These are phyloP conservation scores for Fusarium torreyae DNA, from an alignment of 2,329 filamentous ascomycete species.

Conservation along the genomic window DNA sequence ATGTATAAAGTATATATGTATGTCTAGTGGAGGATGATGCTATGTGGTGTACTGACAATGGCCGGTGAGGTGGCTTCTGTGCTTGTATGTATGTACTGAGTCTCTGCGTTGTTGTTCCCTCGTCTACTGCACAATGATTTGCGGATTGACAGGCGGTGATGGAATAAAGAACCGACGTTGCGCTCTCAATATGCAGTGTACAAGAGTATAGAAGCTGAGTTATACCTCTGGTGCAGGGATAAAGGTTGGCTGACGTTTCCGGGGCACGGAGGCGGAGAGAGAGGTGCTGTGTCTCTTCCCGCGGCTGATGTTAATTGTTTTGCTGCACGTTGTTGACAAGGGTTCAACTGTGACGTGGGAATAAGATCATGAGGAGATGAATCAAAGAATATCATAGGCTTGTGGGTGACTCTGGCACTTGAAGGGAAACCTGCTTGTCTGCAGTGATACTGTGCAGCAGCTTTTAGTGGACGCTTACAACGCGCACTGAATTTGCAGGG, in stretches of 20 bases:
- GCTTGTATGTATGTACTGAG: constrained; percentile 17
- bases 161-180: constrained; percentile 22
- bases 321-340: constrained; percentile 22
- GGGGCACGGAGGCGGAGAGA: constrained; percentile 28
- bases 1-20: constrained; percentile 17
- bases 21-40: constrained; percentile 22
- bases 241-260: constrained; percentile 36
- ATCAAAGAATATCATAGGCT: constrained; percentile 23
- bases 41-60: constrained; percentile 17
- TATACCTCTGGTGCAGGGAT: constrained; percentile 38
- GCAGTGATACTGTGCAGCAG: constrained; percentile 23
- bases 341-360: constrained; percentile 33
- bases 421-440: constrained; percentile 27
- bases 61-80: constrained; percentile 24
- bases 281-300: constrained; percentile 33
- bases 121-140: constrained; percentile 12
- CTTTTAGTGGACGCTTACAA: constrained; percentile 35
- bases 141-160: constrained; percentile 31
- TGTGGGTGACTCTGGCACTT: constrained; percentile 12
- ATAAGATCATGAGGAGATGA: constrained; percentile 26
- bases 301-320: constrained; percentile 27
- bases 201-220: constrained; percentile 21
- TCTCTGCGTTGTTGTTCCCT: constrained; percentile 11
- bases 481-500: constrained; percentile 15
- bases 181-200: constrained; percentile 26